phyloP scores from a whole-genome alignment of 257 asterid genomes.

The Prunella vulgaris region DNA sequence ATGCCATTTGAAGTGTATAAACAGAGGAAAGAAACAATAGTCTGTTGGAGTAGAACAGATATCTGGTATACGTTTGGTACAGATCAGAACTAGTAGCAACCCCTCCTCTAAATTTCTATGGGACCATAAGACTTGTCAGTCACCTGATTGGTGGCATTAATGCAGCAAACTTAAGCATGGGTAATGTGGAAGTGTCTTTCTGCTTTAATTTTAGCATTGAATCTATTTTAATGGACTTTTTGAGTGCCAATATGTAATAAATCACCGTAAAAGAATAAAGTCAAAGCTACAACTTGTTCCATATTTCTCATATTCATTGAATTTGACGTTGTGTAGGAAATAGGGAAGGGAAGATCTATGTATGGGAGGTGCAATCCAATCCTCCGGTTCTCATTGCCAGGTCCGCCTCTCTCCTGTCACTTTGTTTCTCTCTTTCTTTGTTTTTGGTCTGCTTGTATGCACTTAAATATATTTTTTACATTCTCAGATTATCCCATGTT shows the following conservation, averaged over 20 bases:
- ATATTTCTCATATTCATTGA: constrained; percentile 15
- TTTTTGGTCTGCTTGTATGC: background rate
- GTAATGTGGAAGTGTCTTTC: background rate
- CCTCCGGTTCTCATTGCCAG: constrained; percentile 86
- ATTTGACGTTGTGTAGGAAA: constrained; percentile 50
- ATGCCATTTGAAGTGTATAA: background rate
- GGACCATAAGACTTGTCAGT: background rate
- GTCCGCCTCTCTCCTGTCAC: constrained; percentile 32
- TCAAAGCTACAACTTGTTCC: background rate
- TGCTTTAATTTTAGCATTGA: background rate
- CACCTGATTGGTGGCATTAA: background rate
- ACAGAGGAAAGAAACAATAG: background rate
- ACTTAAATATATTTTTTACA: background rate
- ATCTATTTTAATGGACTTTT: background rate
- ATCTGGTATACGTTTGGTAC: background rate
- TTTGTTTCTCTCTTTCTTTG: background rate
- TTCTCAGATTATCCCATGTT: constrained; percentile 65
- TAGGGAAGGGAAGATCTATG: constrained; percentile 88
- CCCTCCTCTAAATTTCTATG: background rate
- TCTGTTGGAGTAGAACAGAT: background rate
- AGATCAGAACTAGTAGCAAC: background rate
- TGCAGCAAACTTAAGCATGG: background rate
- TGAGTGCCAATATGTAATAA: background rate
- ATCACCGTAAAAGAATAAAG: background rate
- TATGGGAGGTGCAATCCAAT: constrained; percentile 90